Evolutionary conservation across 352 stramenopile genomes (phyloP).

Genomic region (Globisporangium ultimum): DNA sequence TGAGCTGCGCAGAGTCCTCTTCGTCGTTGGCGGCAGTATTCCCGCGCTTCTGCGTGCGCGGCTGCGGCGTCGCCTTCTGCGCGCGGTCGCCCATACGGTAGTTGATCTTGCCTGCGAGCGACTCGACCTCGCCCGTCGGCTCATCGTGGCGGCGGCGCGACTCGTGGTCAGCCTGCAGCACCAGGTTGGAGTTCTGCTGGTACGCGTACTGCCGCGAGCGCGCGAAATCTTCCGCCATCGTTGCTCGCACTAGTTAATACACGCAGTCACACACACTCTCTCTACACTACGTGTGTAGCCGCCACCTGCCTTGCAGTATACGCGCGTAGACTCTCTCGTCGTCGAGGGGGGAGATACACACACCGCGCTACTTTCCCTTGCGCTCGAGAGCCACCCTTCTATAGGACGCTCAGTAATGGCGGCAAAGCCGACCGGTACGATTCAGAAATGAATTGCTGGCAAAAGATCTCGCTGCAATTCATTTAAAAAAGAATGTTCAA

Average conservation of each 20-base stretch:
- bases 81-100: constrained; percentile 86
- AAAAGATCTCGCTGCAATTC: too few relatives aligned
- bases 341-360: too few relatives aligned
- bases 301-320: too few relatives aligned
- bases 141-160: constrained; percentile 75
- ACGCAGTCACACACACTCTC: too few relatives aligned
- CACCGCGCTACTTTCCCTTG: too few relatives aligned
- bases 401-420: too few relatives aligned
- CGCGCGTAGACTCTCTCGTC: too few relatives aligned
- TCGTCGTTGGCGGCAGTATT: constrained; percentile 23
- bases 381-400: too few relatives aligned
- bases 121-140: constrained; percentile 86
- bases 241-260: not conserved
- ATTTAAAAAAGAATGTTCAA: too few relatives aligned
- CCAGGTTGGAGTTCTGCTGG: constrained; percentile 92
- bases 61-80: constrained; percentile 55
- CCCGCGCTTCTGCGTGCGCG: constrained; percentile 28
- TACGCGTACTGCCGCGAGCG: constrained; percentile 92
- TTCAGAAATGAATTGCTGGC: too few relatives aligned
- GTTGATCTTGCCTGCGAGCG: constrained; percentile 64
- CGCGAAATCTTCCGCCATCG: constrained; percentile 88
- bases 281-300: too few relatives aligned
- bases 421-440: too few relatives aligned
- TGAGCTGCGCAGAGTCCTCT: constrained; percentile 44
- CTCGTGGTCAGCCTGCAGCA: constrained; percentile 90